Evolutionary conservation across 306 rosid species (phyloP).

Genomic region (Ziziphus jujuba): DNA sequence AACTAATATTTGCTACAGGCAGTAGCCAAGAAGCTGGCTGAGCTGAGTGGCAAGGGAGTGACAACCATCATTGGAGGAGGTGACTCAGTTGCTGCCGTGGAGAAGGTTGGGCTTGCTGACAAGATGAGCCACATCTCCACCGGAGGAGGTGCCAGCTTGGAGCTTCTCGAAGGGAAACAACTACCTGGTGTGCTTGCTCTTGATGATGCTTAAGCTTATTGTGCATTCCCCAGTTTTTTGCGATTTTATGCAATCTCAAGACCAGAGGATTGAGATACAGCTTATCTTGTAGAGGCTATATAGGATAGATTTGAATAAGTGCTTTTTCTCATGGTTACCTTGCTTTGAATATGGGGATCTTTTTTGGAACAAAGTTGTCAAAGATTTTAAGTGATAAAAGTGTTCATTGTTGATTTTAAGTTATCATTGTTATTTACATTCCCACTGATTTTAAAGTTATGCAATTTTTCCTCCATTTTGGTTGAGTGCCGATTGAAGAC

Average conservation of each 20-base stretch:
- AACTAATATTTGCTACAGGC: slow-evolving; percentile 39
- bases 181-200: slow-evolving; percentile 98
- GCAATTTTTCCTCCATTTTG: too few species aligned
- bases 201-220: slow-evolving; percentile 58
- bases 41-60: slow-evolving; percentile 83
- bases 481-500: too few species aligned
- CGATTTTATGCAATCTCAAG: slow-evolving; percentile 28
- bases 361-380: too few species aligned
- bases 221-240: slow-evolving; percentile 2
- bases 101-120: slow-evolving; percentile 87
- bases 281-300: too few species aligned
- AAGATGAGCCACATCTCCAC: slow-evolving; percentile 99
- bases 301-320: too few species aligned
- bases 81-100: slow-evolving; percentile 96
- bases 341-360: too few species aligned
- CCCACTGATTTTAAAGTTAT: too few species aligned
- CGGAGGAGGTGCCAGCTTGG: slow-evolving; percentile 98
- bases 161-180: slow-evolving; percentile 94
- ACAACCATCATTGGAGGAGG: slow-evolving; percentile 98
- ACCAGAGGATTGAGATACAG: slow-evolving; percentile 24
- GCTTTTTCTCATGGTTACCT: too few species aligned
- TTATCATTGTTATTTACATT: too few species aligned
- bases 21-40: slow-evolving; percentile 83
- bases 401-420: too few species aligned
- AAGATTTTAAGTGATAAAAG: too few species aligned